These are phyloP conservation scores for Colletotrichum lini DNA, from an alignment of 2,329 filamentous ascomycete species.

Conservation along the genomic window DNA sequence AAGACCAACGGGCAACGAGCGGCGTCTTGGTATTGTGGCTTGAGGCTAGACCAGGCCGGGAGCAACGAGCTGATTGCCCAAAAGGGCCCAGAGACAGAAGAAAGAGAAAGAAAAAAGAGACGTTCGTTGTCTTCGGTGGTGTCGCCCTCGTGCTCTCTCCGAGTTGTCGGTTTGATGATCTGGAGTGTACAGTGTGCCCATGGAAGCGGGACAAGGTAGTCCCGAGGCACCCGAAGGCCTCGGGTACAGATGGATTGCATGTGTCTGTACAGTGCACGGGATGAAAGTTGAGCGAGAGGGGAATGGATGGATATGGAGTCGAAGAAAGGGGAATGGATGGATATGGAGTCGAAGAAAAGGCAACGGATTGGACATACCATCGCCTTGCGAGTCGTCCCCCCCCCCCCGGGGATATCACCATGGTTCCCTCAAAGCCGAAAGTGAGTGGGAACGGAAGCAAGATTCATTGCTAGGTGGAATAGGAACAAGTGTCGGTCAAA, in stretches of 20 bases:
- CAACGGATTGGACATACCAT: background rate
- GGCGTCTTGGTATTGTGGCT: constrained; percentile 33
- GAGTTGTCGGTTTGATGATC: too few species aligned
- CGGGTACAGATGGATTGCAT: background rate
- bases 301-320: background rate
- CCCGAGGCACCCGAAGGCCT: constrained; percentile 24
- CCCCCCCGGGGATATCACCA: background rate
- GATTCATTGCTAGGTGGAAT: background rate
- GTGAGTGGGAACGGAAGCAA: constrained; percentile 11
- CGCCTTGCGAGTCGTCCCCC: background rate
- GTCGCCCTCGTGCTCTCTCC: constrained; percentile 6
- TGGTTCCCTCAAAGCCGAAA: constrained; percentile 3
- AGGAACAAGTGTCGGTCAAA: constrained; percentile 24
- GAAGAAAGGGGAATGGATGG: background rate
- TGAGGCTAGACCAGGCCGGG: constrained; percentile 19
- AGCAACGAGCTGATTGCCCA: constrained; percentile 26
- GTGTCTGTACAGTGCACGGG: too few species aligned
- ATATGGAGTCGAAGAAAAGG: background rate
- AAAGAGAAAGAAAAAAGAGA: background rate
- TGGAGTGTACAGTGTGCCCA: background rate
- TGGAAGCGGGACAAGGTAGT: background rate
- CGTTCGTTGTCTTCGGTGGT: background rate
- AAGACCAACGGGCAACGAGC: constrained; percentile 37
- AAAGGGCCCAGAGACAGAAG: constrained; percentile 25
- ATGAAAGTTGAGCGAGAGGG: background rate